Conservation (phyloP, 108 stramenopile genomes). For the Pseudonitzschia multiseries region DNA sequence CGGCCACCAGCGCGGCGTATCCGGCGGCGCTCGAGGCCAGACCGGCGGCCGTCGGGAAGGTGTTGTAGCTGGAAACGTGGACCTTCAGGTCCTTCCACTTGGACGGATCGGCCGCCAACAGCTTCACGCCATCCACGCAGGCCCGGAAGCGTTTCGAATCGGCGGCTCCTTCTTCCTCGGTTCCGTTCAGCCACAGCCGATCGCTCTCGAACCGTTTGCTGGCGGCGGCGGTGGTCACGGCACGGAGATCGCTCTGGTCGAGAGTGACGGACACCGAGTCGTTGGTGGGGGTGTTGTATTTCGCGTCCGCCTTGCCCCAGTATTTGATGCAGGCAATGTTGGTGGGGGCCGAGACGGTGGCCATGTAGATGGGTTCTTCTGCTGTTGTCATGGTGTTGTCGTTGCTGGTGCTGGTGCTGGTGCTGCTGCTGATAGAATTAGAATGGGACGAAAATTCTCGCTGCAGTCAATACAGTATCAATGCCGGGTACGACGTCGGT, state of each 20-base stretch:
- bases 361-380: conserved; percentile 57
- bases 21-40: conserved; percentile 93
- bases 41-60: conserved; percentile 97
- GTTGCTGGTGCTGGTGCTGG: no score
- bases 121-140: conserved; percentile 72
- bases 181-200: conserved; percentile 96
- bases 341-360: conserved; percentile 90
- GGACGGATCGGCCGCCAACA: conserved; percentile 52
- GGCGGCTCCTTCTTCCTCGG: conserved; percentile 58
- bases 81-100: conserved; percentile 77
- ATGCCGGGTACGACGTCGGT: no score
- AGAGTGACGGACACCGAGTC: conserved; percentile 87
- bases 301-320: conserved; percentile 93
- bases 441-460: no score
- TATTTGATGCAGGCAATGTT: conserved; percentile 98
- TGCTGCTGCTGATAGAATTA: no score
- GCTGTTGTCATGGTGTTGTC: no score
- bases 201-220: conserved; percentile 68
- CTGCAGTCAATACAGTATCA: no score
- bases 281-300: conserved; percentile 96
- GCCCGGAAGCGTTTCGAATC: conserved; percentile 71
- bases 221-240: conserved; percentile 92
- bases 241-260: conserved; percentile 87
- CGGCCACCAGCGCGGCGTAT: conserved; percentile 91
- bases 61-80: conserved; percentile 91